Conservation (phyloP, 768 basidiomycete genomes). For the Suillus luteus region DNA sequence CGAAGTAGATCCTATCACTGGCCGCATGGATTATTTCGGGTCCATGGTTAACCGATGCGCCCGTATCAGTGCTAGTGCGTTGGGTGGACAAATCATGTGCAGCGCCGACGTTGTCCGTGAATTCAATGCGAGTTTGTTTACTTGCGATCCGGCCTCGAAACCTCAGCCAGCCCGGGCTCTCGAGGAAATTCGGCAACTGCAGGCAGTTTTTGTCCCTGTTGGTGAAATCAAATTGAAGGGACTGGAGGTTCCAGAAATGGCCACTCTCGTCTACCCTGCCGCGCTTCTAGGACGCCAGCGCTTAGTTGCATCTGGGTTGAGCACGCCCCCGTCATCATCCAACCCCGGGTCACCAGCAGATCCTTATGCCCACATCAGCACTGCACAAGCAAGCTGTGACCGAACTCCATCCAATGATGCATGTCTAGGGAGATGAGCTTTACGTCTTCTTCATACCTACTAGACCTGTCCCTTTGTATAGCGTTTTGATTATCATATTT, state of each 20-base stretch:
- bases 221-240: conserved; percentile 95
- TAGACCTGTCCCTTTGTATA: neutral
- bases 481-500: neutral
- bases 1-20: conserved; percentile 86
- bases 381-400: neutral
- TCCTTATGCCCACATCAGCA: neutral
- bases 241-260: conserved; percentile 83
- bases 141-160: conserved; percentile 57
- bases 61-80: conserved; percentile 77
- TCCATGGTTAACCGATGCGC: conserved; percentile 94
- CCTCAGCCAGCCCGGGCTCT: conserved; percentile 62
- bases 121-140: conserved; percentile 60
- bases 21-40: conserved; percentile 98
- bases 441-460: neutral
- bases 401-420: neutral
- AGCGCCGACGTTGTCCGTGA: conserved; percentile 86
- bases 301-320: conserved; percentile 39
- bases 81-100: conserved; percentile 93
- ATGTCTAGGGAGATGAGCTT: neutral
- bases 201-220: conserved; percentile 61
- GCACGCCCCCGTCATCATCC: neutral
- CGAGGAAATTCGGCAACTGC: conserved; percentile 64
- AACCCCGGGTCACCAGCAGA: neutral
- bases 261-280: conserved; percentile 82
- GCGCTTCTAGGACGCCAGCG: conserved; percentile 72